Percentiles rank a stretch among this genome's conserved stretches.
Conservation (phyloP, 176 grass and related monocot species). For the Carex scoparia region DNA sequence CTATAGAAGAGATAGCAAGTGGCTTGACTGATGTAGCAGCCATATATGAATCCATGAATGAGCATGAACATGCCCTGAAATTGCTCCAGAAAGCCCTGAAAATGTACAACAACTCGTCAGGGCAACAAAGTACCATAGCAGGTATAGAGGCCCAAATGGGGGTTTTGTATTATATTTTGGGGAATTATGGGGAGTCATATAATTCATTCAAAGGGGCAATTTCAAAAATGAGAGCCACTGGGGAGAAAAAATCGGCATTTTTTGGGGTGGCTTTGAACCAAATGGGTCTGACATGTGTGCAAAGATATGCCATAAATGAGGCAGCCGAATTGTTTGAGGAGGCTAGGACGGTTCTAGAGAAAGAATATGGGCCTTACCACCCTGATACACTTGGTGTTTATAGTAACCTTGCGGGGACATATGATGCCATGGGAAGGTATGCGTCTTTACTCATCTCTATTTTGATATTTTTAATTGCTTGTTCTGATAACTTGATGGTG, state of each 20-base stretch:
- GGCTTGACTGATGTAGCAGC: conserved; percentile 85
- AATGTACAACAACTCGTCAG: conserved; percentile 69
- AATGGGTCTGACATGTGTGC: conserved; percentile 80
- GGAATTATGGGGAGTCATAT: conserved; percentile 66
- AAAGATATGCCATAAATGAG: conserved; percentile 80
- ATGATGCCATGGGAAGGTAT: conserved; percentile 99
- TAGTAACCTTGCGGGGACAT: conserved; percentile 93
- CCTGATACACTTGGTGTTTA: conserved; percentile 87
- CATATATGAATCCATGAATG: conserved; percentile 95
- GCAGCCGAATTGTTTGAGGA: conserved; percentile 82
- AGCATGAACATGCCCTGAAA: conserved; percentile 89
- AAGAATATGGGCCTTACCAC: conserved; percentile 89
- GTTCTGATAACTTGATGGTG: background rate
- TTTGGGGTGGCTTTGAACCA: conserved; percentile 92
- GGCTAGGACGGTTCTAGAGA: conserved; percentile 81
- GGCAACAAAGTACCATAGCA: conserved; percentile 85
- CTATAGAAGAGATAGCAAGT: conserved; percentile 82
- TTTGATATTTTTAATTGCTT: background rate
- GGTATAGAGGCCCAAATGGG: conserved; percentile 98
- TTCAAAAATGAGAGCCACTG: conserved; percentile 80
- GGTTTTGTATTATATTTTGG: conserved; percentile 80
- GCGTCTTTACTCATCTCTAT: conserved; percentile 12
- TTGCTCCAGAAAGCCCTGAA: conserved; percentile 93
- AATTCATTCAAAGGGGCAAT: conserved; percentile 74
- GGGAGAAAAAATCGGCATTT: conserved; percentile 86